Base-by-base conservation (phyloP, 208 protist species). In the Kentomonas sorsogonicus region DNA sequence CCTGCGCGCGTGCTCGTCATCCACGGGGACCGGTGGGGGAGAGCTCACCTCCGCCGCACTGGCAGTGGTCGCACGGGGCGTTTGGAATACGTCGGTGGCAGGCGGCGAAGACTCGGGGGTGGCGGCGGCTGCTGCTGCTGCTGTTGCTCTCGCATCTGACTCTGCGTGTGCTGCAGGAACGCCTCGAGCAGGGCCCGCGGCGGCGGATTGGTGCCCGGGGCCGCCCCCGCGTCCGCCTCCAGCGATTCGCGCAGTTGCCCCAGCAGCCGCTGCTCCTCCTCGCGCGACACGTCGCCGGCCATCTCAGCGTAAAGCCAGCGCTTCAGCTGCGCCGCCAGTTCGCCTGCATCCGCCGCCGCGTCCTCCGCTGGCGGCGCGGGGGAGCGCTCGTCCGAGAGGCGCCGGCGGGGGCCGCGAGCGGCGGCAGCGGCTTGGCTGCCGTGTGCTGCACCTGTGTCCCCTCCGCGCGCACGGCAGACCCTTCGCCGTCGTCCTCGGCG, bases 291-390 rank as follows among this genome's bases (percentile, higher is more conserved):
- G 56, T 79, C 73, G 7, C 48, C 53, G 1, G 66, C 62, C 63
- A 79, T 79, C 41, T 79, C 66, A 38, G 66, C 26, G 63, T 81
- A 80, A 3, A 79, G 51, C 79, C 70, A 86, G 11, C 53, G 53
- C 38, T 74, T 72, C 18, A 87, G 66, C 67, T 74, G 63, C 30
- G 18, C 27, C 0, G 60, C 57, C 22, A 78, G 29, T 1, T 36
- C 40, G n/a, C 56, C 61, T 0, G 59, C 33, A 18, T 20, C 51
- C 27, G 20, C 54, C 25, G 34, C 1, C 15, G 44, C 38, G 4
- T 2, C 20, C 10, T 51, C 22, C 26, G 39, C 16, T 5, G 15
- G 31, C 20, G 23, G n/a, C 15, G 15, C 11, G 26, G 18, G 5
- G 3, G 33, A 38, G 33, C n/a, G n/a, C n/a, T n/a, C n/a, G n/a